Evolutionary conservation across 306 rosid species (phyloP), one percentile per base, ranked within the genome.

Genomic region (Ammopiptanthus mongolicus): DNA sequence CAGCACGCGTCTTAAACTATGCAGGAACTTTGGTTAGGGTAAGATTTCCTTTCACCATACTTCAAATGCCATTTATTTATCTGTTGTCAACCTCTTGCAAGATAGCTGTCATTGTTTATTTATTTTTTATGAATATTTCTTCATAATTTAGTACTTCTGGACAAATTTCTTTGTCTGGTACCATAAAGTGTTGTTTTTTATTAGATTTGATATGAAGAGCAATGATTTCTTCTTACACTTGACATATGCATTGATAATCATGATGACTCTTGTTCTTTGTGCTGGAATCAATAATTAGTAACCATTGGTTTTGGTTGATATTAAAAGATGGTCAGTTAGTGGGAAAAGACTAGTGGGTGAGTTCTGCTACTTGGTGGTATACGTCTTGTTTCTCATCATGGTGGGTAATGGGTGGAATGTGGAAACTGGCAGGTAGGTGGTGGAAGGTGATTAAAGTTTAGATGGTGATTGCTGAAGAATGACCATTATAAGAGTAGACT

Each of bases 11-110:
- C 72, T 87, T 95, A 62, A 83, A 95, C 62, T 84, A 69, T 69
- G 99, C 97, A 1, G 99, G 99, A 78, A 92, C 92, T 41, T 69
- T 95, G 84, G 93, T 95, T 75, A 90, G 79, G 90, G 98, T 95
- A 84, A 85, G 88, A 60, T 76, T 84, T 29, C 58, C 69, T 47
- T 66, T 5, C 55, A 23, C 59, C 29, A 6, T 71, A 15, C 23
- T 80, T 65, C 11, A 51, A 50, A 48, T 21, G 65, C 17, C 51
- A 65, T 52, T 71, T 64, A 69, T 75, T 62, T 44, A 19, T 8
- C 18, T 44, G 22, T 9, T 9, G 56, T 53, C 25, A 4, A 15
- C 21, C 14, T 69, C 75, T 41, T 41, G 68, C 50, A 67, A 36
- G 71, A 44, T 55, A 44, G 50, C 2, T 11, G 44, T 41, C 57